Evolutionary conservation across 176 grass and related monocot species (phyloP), one percentile per base, ranked within the genome.

Genomic region (Poa annua): DNA sequence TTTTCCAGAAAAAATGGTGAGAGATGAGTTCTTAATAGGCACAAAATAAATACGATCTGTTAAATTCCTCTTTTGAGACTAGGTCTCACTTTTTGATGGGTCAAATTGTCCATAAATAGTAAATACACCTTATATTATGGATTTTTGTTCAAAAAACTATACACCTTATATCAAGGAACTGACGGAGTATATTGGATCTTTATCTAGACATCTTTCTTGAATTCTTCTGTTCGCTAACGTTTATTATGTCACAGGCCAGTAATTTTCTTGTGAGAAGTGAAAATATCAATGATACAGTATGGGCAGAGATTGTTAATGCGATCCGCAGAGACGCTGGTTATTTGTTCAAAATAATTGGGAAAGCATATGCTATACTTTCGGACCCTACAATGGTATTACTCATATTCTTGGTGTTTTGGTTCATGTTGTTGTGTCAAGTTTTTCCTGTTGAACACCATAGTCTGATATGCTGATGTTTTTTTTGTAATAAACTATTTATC

Each of bases 321-420:
- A 86, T 98, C 61, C 86, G 76, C 60, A 93, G 77, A 52, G 92
- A 95, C 71, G 92, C 96, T 56, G 85, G 91, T 89, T 90, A 93
- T 66, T 90, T 98, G 79, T 98, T 95, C 76, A 90, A 98, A 90
- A 62, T 98, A 52, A 98, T 98, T 71, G 96, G 90, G 33, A 90
- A 98, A 60, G 90, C 96, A 44, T 98, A 98, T 80, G 78, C 90
- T 77, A 81, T 98, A 76, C 96, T 98, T 86, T 95, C 85, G 45
- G 88, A 93, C 59, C 51, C 85, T 45, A 85, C 79, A 75, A 90
- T 83, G 92, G 95, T 98, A 51, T 64, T 81, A 52, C 65, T 49
- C 8, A 74, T 77, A 56, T 80, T 84, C 78, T 84, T 17, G 17
- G 52, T 76, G 21, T 71, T 71, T 71, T 71, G 57, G 4, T 14